Evolutionary conservation across 805 yeast species (phyloP), one percentile per base, ranked within the genome.

Genomic region (Danielia oregonensis): DNA sequence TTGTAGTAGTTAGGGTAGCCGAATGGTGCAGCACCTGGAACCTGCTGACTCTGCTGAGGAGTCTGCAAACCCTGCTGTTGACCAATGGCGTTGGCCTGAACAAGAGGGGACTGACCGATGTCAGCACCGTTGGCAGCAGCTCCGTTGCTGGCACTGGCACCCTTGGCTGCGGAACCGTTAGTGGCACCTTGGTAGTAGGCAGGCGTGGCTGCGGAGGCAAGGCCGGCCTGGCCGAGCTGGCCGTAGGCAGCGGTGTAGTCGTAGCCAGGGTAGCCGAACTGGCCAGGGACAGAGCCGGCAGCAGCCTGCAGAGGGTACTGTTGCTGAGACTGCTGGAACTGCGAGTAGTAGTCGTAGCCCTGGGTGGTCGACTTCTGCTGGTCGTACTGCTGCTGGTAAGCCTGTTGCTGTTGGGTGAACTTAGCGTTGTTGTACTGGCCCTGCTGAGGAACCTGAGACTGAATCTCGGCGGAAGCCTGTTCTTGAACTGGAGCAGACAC

Each of bases 211-310:
- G 35, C 35, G 7, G 44, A 35, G n/a, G 46, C 49, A 35, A 45
- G 40, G 5, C 40, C 48, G 11, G 32, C 43, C 22, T 40, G 45
- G 25, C 39, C 45, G 21, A 40, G 30, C 36, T 57, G 63, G 32
- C 54, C 59, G 48, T 65, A 65, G 24, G 59, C 59, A 11, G 39
- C 49, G 26, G 63, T 53, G 54, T 68, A 68, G 47, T 68, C 74
- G 29, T 58, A 52, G 18, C 68, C 69, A 30, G 73, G 73, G 53
- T 65, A 68, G 29, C 62, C 70, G 48, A 59, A 68, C 48, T 63
- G 69, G 27, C 63, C 68, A 36, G 72, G 72, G 26, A 60, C 39
- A 33, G 57, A 52, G 42, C 65, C 70, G 24, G 58, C 58, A 10
- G 37, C 51, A 34, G 62, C 61, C 46, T 65, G 70, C 48, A 62